A percentile compares a stretch with the other conserved stretches of the same genome.
Evolutionary conservation across 1,139 yeast genomes (phyloP).

Genomic region (Hemisphaericaspora lyxosophila): DNA sequence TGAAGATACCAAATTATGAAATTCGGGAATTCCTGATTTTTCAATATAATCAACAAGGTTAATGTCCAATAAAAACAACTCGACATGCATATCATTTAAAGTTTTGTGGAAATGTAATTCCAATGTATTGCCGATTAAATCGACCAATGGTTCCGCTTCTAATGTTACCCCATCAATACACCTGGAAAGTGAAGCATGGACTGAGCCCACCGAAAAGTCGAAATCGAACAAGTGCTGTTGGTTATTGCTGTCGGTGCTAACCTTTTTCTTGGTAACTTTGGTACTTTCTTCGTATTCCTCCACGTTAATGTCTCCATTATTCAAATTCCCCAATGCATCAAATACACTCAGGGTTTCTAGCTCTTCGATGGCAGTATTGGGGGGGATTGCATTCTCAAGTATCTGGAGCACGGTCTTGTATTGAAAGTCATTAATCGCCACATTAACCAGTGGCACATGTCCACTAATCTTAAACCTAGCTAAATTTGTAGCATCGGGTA

Average conservation of each 20-base stretch:
- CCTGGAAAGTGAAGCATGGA: slow-evolving; percentile 63
- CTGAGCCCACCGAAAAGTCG: slow-evolving; percentile 62
- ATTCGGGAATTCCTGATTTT: slow-evolving; percentile 58
- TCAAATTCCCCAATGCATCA: slow-evolving; percentile 27
- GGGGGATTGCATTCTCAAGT: slow-evolving; percentile 74
- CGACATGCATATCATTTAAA: slow-evolving; percentile 61
- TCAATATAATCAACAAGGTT: slow-evolving; percentile 76
- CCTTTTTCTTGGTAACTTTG: slow-evolving; percentile 8
- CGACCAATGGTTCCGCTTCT: slow-evolving; percentile 68
- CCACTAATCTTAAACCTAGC: slow-evolving; percentile 77
- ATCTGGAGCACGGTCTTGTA: slow-evolving; percentile 84
- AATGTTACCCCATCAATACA: slow-evolving; percentile 64
- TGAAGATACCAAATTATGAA: slow-evolving; percentile 71
- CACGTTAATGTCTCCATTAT: slow-evolving; percentile 22
- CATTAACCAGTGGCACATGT: slow-evolving; percentile 69
- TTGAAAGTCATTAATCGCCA: slow-evolving; percentile 83
- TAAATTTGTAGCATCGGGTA: slow-evolving; percentile 75
- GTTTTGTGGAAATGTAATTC: slow-evolving; percentile 61
- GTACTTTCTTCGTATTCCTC: slow-evolving; percentile 18
- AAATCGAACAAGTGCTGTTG: slow-evolving; percentile 70
- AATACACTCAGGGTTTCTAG: slow-evolving; percentile 33
- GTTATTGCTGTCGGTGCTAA: slow-evolving; percentile 10
- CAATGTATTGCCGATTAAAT: slow-evolving; percentile 67
- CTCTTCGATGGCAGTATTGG: slow-evolving; percentile 47
- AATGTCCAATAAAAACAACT: slow-evolving; percentile 62